Percentiles rank a stretch among this genome's conserved stretches.
These are phyloP conservation scores for Debaryomyces coudertii DNA, from an alignment of 1,139 yeast genomes.

Conservation along the genomic window DNA sequence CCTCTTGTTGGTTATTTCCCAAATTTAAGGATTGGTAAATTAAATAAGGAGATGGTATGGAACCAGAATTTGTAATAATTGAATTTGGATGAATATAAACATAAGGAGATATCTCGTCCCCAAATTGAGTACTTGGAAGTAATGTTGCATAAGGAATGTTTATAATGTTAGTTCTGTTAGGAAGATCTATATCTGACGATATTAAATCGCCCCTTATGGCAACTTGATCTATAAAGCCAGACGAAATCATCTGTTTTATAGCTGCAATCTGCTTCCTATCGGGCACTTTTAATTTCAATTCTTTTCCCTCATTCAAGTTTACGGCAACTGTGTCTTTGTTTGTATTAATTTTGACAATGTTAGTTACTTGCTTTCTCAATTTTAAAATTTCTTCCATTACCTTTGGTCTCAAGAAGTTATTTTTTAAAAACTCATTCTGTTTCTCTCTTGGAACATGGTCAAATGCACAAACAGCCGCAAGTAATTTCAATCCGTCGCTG, in stretches of 20 bases:
- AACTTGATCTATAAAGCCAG: conserved; percentile 91
- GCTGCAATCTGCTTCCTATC: conserved; percentile 68
- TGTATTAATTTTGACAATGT: conserved; percentile 69
- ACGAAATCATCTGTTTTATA: conserved; percentile 86
- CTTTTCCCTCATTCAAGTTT: conserved; percentile 35
- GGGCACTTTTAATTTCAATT: conserved; percentile 70
- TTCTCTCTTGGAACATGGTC: conserved; percentile 68
- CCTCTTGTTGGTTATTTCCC: conserved; percentile 41
- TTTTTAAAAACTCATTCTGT: conserved; percentile 49
- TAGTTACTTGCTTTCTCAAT: conserved; percentile 75
- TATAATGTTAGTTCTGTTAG: conserved; percentile 61
- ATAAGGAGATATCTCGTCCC: conserved; percentile 51
- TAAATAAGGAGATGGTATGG: conserved; percentile 72
- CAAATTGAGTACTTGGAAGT: conserved; percentile 51
- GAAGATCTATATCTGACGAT: conserved; percentile 61
- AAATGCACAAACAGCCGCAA: conserved; percentile 87
- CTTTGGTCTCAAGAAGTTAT: conserved; percentile 68
- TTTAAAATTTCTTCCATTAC: conserved; percentile 84
- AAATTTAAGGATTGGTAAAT: conserved; percentile 67
- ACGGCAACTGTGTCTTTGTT: conserved; percentile 61
- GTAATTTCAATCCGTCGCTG: conserved; percentile 73
- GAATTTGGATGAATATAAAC: conserved; percentile 82
- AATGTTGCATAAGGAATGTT: conserved; percentile 77
- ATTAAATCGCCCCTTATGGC: conserved; percentile 81
- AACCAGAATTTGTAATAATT: conserved; percentile 55